These are phyloP conservation scores for Moricandia moricandioides DNA, from an alignment of 345 rosid genomes.

Conservation along the genomic window DNA sequence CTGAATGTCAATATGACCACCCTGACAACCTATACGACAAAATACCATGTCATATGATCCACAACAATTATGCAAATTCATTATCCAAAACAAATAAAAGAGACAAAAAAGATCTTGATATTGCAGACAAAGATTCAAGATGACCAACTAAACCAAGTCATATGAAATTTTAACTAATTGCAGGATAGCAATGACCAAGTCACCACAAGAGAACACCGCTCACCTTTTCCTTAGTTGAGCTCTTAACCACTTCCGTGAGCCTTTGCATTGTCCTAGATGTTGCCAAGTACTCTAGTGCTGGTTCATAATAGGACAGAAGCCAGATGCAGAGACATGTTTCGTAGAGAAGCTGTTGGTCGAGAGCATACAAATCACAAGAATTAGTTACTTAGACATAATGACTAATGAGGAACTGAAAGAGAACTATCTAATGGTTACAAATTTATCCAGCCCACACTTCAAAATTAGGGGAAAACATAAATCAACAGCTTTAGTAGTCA, in stretches of 20 bases:
- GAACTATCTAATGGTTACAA: not conserved
- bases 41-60: not conserved
- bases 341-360: conserved; percentile 72
- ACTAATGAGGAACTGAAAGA: not conserved
- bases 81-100: not conserved
- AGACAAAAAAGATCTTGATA: conserved; percentile 12
- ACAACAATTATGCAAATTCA: not conserved
- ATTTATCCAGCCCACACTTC: conserved; percentile 6
- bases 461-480: not conserved
- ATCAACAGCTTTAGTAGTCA: conserved; percentile 2
- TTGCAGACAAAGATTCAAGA: conserved; percentile 6
- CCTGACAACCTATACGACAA: conserved; percentile 73
- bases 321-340: conserved; percentile 94
- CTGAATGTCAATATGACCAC: conserved; percentile 74
- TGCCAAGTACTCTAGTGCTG: conserved; percentile 83
- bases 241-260: conserved; percentile 75
- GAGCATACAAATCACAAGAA: conserved; percentile 8
- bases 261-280: conserved; percentile 80
- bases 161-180: not conserved
- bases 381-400: conserved; percentile 18
- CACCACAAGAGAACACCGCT: conserved; percentile 28
- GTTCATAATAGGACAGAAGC: conserved; percentile 92
- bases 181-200: conserved; percentile 3
- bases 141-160: not conserved
- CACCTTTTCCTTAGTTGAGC: conserved; percentile 96